Percentiles rank a stretch among this genome's conserved stretches.
Conservation (phyloP, 208 protist genomes). For the Wallacemonas sp. region DNA sequence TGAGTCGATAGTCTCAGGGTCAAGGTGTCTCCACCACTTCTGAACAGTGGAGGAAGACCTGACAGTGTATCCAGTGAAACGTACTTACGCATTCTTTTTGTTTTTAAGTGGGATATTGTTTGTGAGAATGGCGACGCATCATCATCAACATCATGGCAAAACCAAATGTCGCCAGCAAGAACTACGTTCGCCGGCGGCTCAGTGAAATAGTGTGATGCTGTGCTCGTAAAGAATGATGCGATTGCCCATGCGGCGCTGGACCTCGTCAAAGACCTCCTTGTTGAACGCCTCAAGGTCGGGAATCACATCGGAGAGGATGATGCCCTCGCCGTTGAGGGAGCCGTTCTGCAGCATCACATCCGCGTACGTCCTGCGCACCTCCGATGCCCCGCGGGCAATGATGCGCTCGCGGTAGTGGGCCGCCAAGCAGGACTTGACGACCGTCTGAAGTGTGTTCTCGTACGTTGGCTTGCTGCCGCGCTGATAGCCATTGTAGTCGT, state of each 20-base stretch:
- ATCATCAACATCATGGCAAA: too few relatives aligned
- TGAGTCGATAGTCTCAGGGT: too few relatives aligned
- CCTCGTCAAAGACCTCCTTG: constrained; percentile 34
- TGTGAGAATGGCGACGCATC: too few relatives aligned
- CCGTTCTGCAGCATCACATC: constrained; percentile 70
- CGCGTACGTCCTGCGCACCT: constrained; percentile 30
- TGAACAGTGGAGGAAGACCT: too few relatives aligned
- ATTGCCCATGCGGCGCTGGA: constrained; percentile 29
- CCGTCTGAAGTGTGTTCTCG: constrained; percentile 45
- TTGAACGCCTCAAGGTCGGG: constrained; percentile 34
- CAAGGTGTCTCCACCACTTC: too few relatives aligned
- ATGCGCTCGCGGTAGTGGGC: constrained; percentile 38
- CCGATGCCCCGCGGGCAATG: constrained; percentile 24
- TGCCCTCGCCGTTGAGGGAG: constrained; percentile 30
- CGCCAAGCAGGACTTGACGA: constrained; percentile 35
- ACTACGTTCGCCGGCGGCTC: neutral
- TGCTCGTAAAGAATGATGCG: constrained; percentile 44
- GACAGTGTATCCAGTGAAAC: too few relatives aligned
- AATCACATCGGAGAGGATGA: constrained; percentile 36
- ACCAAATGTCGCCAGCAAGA: too few relatives aligned
- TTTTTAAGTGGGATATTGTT: too few relatives aligned
- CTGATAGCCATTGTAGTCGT: constrained; percentile 61
- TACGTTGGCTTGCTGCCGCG: constrained; percentile 51
- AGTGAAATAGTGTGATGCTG: constrained; percentile 18
- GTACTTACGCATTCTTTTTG: too few relatives aligned